Base-by-base conservation (phyloP, 2,329 filamentous ascomycete genomes). In the Chaetomium sp. region DNA sequence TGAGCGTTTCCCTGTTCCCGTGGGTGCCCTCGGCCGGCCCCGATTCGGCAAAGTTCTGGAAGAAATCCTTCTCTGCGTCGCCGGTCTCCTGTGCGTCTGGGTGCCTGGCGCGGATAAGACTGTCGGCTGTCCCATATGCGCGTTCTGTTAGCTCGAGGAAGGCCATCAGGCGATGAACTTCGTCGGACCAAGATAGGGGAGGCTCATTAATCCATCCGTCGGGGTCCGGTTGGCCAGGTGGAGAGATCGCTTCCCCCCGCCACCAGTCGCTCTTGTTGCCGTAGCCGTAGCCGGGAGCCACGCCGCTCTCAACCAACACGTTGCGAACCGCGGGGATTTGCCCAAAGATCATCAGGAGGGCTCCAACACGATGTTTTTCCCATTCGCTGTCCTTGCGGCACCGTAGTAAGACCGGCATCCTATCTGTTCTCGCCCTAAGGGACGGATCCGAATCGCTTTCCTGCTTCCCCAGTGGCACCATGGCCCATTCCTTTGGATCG, bases 121-220 rank as follows among this genome's bases (percentile, higher is more conserved):
- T 75, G 62, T 85, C 83, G 25, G 80, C 81, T 0, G 82, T 84
- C 16, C 84, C 87, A 68, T 87, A 88, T 51, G 81, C 83, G 51
- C 87, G 80, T 29, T 88, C 83, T 0, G 86, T 87, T 10, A 75
- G 77, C 63, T 89, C 86, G 3, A 89, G 78, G 66, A 89, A 88
- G 10, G 85, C 86, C 77, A 89, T 82, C 5, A 89, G 73, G 16
- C 87, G 83, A 68, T 88, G 86, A 1, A 88, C 68, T 72, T 89
- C 87, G 27, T 85, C 79, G 10, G 59, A 77, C 74, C 64, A 85
- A 78, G 21, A 78, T 74, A 13, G 79, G 29, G 23, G 21, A 16
- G 50, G 74, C 56, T 73, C 75, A 31, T 50, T 50, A 6, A 13
- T 23, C 57, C 59, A 66, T 12, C 35, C 56, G 9, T 45, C 74